Conservation (phyloP, 768 basidiomycete species). For the Pleurotus eryngii region DNA sequence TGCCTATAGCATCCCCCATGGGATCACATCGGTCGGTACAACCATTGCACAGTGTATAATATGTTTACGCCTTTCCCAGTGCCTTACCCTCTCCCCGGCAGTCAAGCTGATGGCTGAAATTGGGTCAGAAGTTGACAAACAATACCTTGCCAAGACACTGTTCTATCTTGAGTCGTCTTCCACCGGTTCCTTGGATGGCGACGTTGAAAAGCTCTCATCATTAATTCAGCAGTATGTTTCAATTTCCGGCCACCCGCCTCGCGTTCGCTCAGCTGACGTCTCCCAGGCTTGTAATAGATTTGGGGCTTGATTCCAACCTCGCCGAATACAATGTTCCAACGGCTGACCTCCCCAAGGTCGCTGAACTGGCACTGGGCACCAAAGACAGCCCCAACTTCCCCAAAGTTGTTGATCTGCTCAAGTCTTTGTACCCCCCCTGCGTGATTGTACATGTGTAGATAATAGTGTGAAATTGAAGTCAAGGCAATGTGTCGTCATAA, state of each 20-base stretch:
- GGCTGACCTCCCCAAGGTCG: constrained; percentile 51
- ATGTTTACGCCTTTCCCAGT: constrained; percentile 34
- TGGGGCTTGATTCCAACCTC: constrained; percentile 59
- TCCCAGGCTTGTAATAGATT: constrained; percentile 51
- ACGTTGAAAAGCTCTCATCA: constrained; percentile 48
- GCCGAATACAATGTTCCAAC: constrained; percentile 62
- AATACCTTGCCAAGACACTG: constrained; percentile 50
- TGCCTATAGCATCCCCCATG: constrained; percentile 73
- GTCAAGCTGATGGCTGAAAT: constrained; percentile 56
- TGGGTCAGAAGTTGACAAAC: constrained; percentile 61
- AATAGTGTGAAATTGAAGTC: background rate
- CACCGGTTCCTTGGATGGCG: constrained; percentile 65
- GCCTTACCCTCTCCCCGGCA: constrained; percentile 66
- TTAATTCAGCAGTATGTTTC: constrained; percentile 52
- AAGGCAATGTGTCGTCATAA: background rate
- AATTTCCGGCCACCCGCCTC: background rate
- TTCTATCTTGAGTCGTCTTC: constrained; percentile 57
- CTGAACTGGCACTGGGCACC: constrained; percentile 42
- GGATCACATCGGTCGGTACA: constrained; percentile 70
- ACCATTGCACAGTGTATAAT: constrained; percentile 1
- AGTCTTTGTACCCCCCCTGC: constrained; percentile 33
- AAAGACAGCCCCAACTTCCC: constrained; percentile 35
- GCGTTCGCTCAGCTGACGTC: background rate
- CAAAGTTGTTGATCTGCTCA: constrained; percentile 47
- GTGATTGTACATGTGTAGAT: constrained; percentile 3